Conservation (phyloP, 1,284 basidiomycete genomes). For the Cutaneotrichosporon mucoides region DNA sequence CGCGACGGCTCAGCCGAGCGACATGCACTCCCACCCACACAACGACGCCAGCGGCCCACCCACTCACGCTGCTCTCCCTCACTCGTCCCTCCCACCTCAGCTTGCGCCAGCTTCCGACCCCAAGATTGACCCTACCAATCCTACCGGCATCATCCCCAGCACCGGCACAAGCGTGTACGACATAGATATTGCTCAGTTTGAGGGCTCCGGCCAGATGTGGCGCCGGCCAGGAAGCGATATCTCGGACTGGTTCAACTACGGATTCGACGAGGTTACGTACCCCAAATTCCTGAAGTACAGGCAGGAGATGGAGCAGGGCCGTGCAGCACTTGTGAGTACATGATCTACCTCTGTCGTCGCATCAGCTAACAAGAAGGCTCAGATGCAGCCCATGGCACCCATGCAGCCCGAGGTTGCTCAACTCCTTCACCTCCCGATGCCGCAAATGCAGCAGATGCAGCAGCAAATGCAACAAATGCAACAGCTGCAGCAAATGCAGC, state of each 20-base stretch:
- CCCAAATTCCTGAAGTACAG: constrained; percentile 84
- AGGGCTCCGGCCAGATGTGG: constrained; percentile 78
- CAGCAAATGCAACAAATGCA: constrained; percentile 50
- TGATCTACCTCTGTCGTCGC: neutral
- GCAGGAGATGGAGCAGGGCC: constrained; percentile 66
- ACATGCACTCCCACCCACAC: constrained; percentile 15
- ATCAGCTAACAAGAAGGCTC: constrained; percentile 24
- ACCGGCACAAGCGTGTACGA: constrained; percentile 78
- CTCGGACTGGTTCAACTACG: constrained; percentile 99
- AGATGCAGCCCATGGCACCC: constrained; percentile 28
- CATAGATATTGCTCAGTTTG: constrained; percentile 73
- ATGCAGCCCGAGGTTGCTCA: constrained; percentile 37
- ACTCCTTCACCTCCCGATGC: constrained; percentile 27
- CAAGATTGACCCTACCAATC: constrained; percentile 60
- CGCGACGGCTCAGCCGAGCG: constrained; percentile 4
- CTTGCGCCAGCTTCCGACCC: constrained; percentile 19
- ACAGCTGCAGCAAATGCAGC: constrained; percentile 33
- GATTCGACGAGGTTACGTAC: constrained; percentile 96
- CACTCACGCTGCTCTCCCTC: constrained; percentile 25
- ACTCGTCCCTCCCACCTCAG: constrained; percentile 39
- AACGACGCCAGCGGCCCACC: constrained; percentile 18
- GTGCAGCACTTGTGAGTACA: constrained; percentile 42
- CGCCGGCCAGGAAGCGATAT: constrained; percentile 86
- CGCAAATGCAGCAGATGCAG: constrained; percentile 23
- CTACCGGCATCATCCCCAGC: constrained; percentile 55